A percentile compares a stretch with the other conserved stretches of the same genome.
Evolutionary conservation across 2,329 filamentous ascomycete genomes (phyloP).

Genomic region (Aureobasidium pullulans): DNA sequence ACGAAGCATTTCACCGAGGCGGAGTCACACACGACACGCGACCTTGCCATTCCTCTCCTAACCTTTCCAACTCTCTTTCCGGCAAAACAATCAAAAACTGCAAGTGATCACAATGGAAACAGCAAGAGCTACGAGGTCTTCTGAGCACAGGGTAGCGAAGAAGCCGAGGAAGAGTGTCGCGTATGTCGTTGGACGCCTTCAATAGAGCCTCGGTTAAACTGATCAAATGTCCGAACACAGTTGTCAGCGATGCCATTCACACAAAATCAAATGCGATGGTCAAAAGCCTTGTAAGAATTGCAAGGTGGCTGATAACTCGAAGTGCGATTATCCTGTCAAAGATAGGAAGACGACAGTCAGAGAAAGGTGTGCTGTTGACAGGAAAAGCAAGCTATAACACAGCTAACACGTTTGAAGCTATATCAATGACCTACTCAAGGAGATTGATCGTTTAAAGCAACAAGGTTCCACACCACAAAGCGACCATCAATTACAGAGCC

Average conservation of each 20-base stretch:
- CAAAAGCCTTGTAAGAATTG: conserved; percentile 29
- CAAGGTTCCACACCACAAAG: neutral
- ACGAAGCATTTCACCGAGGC: neutral
- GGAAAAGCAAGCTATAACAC: neutral
- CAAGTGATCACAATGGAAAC: neutral
- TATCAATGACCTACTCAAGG: conserved; percentile 24
- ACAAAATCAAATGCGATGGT: conserved; percentile 30
- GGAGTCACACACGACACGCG: neutral
- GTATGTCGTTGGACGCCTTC: neutral
- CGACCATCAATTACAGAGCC: neutral
- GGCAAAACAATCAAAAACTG: neutral
- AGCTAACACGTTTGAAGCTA: conserved; percentile 18
- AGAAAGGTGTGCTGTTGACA: conserved; percentile 17
- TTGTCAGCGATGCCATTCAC: conserved; percentile 14
- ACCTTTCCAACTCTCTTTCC: neutral
- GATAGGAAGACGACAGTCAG: conserved; percentile 27
- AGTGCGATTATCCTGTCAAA: conserved; percentile 24
- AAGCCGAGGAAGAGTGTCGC: conserved; percentile 9
- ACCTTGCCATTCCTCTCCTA: neutral
- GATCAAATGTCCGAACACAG: neutral
- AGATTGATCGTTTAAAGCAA: conserved; percentile 24
- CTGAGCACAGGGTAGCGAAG: neutral
- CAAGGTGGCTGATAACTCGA: conserved; percentile 14
- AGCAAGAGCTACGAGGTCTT: neutral
- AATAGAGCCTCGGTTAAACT: neutral